phyloP scores from a whole-genome alignment of 2,329 filamentous ascomycete species.

The Penicillium olsonii region DNA sequence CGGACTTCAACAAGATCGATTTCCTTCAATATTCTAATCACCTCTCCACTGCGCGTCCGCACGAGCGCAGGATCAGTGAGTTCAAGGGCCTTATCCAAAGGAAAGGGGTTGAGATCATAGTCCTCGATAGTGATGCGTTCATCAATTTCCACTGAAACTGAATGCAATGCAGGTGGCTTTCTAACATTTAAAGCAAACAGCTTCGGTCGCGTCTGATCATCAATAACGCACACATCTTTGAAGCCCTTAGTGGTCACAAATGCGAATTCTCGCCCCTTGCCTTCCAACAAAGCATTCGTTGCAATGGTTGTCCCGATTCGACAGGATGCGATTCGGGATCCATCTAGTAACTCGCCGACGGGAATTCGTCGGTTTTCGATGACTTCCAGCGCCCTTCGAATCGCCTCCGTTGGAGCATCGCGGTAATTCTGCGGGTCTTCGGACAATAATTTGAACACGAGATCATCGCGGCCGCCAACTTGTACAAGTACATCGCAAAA shows the following conservation, averaged over 20 bases:
- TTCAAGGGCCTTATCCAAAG: conserved; percentile 2
- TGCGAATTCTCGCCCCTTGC: conserved; percentile 83
- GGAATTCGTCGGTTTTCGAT: conserved; percentile 21
- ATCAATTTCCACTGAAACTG: conserved; percentile 75
- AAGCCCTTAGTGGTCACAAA: conserved; percentile 82
- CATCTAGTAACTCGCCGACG: conserved; percentile 13
- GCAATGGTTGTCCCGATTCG: conserved; percentile 94
- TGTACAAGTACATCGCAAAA: conserved; percentile 33
- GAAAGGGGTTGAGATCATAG: conserved; percentile 61
- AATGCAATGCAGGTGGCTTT: conserved; percentile 80
- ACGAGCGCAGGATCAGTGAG: conserved; percentile 58
- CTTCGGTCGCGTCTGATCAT: conserved; percentile 80
- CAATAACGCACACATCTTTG: conserved; percentile 58
- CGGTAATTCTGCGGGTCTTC: conserved; percentile 31
- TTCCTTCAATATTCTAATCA: conserved; percentile 65
- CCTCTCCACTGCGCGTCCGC: conserved; percentile 58
- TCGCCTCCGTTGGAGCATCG: conserved; percentile 70
- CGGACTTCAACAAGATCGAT: conserved; percentile 56
- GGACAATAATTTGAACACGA: conserved; percentile 35
- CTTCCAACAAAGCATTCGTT: conserved; percentile 81
- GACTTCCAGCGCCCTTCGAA: conserved; percentile 69
- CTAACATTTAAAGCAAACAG: conserved; percentile 86
- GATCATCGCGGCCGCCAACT: conserved; percentile 23
- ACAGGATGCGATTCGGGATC: conserved; percentile 48
- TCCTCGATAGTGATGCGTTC: conserved; percentile 62